Evolutionary conservation across 1,284 basidiomycete genomes (phyloP).

Genomic region (Boletus semigastroideus): DNA sequence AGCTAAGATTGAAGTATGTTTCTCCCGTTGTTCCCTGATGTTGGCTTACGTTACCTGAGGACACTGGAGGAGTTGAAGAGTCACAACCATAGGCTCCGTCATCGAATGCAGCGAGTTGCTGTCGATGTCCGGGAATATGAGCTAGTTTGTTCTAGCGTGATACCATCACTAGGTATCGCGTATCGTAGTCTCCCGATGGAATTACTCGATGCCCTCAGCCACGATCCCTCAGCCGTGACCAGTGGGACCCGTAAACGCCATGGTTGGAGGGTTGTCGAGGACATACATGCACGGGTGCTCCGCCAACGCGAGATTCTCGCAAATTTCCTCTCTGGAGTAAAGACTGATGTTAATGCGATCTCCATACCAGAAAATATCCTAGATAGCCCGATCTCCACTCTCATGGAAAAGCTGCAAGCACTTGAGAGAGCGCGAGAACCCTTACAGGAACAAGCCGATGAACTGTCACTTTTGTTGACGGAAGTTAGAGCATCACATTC

Average conservation of each 20-base stretch:
- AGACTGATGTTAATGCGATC: slow-evolving; percentile 17
- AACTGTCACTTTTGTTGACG: slow-evolving; percentile 47
- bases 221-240: slow-evolving; percentile 72
- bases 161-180: slow-evolving; percentile 46
- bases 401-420: slow-evolving; percentile 41
- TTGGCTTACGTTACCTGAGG: slow-evolving; percentile 36
- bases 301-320: slow-evolving; percentile 58
- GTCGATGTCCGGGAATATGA: slow-evolving; percentile 63
- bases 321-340: slow-evolving; percentile 42
- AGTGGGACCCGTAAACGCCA: slow-evolving; percentile 53
- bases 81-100: slow-evolving; percentile 65
- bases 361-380: slow-evolving; percentile 45
- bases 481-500: slow-evolving; percentile 55
- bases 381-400: slow-evolving; percentile 49
- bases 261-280: slow-evolving; percentile 71
- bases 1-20: slow-evolving; percentile 55
- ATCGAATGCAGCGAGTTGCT: slow-evolving; percentile 63
- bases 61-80: slow-evolving; percentile 53
- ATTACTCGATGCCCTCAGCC: slow-evolving; percentile 66
- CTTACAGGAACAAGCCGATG: slow-evolving; percentile 42
- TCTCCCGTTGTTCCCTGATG: slow-evolving; percentile 10
- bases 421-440: slow-evolving; percentile 45
- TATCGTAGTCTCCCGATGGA: slow-evolving; percentile 56
- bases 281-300: slow-evolving; percentile 59
- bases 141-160: slow-evolving; percentile 49